These are phyloP conservation scores for Nigrospora sphaerica DNA, from an alignment of 2,329 filamentous ascomycete genomes.

Conservation along the genomic window DNA sequence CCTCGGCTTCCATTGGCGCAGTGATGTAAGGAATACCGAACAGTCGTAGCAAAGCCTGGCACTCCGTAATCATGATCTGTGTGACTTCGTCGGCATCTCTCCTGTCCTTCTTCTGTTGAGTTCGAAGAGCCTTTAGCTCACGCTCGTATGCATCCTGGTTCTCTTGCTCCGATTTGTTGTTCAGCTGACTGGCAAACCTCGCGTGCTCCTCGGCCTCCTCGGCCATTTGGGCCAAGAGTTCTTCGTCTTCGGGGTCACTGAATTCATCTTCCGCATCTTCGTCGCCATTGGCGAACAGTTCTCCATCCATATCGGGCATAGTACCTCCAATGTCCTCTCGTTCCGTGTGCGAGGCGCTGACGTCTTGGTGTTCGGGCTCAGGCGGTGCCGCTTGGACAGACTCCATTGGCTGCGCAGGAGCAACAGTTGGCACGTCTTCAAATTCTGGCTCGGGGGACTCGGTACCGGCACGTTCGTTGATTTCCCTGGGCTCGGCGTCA, in stretches of 20 bases:
- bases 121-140: conserved; percentile 79
- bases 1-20: conserved; percentile 97
- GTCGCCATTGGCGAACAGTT: conserved; percentile 39
- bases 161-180: conserved; percentile 63
- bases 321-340: conserved; percentile 11
- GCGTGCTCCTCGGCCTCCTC: conserved; percentile 91
- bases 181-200: conserved; percentile 82
- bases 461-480: too few species aligned
- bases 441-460: conserved; percentile 21
- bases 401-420: neutral
- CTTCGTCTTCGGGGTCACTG: conserved; percentile 87
- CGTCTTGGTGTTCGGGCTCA: conserved; percentile 28
- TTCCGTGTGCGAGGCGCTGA: conserved; percentile 18
- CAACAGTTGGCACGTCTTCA: conserved; percentile 15
- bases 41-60: conserved; percentile 79
- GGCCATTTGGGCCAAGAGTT: conserved; percentile 78
- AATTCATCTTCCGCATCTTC: conserved; percentile 58
- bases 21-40: conserved; percentile 97
- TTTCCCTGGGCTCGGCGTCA: too few species aligned
- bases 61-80: conserved; percentile 91
- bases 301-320: conserved; percentile 22
- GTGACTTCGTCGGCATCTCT: conserved; percentile 96
- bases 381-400: conserved; percentile 15
- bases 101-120: conserved; percentile 93
- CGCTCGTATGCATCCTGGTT: conserved; percentile 76